Conservation (phyloP, 176 grass and related monocot species). For the Phoenix dactylifera region DNA sequence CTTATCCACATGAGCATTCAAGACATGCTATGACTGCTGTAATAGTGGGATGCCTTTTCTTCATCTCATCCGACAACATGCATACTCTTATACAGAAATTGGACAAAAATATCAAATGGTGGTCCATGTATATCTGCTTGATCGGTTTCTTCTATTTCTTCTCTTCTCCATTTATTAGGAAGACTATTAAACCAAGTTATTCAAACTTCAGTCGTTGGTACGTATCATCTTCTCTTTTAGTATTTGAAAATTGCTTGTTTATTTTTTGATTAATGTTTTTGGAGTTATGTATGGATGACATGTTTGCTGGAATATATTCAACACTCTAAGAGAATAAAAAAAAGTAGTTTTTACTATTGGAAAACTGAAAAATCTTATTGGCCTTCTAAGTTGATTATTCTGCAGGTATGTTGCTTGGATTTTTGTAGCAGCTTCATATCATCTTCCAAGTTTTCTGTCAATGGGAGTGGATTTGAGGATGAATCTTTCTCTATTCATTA, state of each 20-base stretch:
- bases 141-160: slow-evolving; percentile 99
- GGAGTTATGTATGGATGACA: neutral
- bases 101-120: slow-evolving; percentile 99
- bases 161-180: slow-evolving; percentile 95
- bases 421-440: slow-evolving; percentile 91
- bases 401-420: slow-evolving; percentile 98
- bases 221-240: slow-evolving; percentile 4
- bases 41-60: slow-evolving; percentile 74
- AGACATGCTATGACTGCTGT: slow-evolving; percentile 85
- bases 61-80: slow-evolving; percentile 87
- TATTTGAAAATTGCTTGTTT: neutral
- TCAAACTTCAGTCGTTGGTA: slow-evolving; percentile 98
- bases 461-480: slow-evolving; percentile 97
- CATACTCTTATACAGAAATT: slow-evolving; percentile 82
- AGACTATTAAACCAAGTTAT: slow-evolving; percentile 89
- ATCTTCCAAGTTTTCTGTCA: slow-evolving; percentile 99
- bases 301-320: too few relatives aligned
- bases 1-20: slow-evolving; percentile 80
- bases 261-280: neutral
- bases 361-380: too few relatives aligned
- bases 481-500: slow-evolving; percentile 92
- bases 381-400: slow-evolving; percentile 13
- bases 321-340: too few relatives aligned
- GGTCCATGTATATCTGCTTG: slow-evolving; percentile 98
- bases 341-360: too few relatives aligned